Base-by-base conservation (phyloP, 345 rosid species). In the Gossypium rotundifolium region DNA sequence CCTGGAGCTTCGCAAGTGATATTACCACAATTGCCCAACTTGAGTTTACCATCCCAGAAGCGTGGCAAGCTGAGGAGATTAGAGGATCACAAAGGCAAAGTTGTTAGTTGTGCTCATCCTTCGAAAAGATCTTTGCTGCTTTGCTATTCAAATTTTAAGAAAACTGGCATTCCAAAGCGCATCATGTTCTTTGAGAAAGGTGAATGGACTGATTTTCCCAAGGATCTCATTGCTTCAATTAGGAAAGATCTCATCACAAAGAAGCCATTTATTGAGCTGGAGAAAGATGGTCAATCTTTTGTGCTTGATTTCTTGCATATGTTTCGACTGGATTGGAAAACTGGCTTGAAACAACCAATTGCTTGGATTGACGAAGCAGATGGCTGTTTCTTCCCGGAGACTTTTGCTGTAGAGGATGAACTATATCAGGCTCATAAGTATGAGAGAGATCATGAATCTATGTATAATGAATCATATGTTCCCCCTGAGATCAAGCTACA, bases 331-430 rank as follows among this genome's bases (percentile, higher is more conserved):
- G 90, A 96, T 83, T 48, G 79, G 86, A 87, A 81, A 75, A 90
- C 91, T n/a, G 93, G 94, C 49, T 46, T 59, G 3, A 88, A 84
- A 60, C 84, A 82, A 61, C 89, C 96, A 0, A 85, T 96, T 79
- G 97, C 99, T 49, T 96, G 99, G 99, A 96, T 96, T 81, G 99
- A 96, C 76, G 84, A 87, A 73, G 86, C 82, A 20, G 95, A 87
- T 61, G 69, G 80, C 54, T 90, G 94, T 78, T 96, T 90, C 76
- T 96, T 96, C 75, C 99, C 99, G 0, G 98, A 93, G 77, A 77
- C 79, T 53, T 85, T 84, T 70, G 22, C 69, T 45, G 82, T 58
- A 13, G 88, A 79, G 63, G 79, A 80, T 73, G 92, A 80, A 70
- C 66, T 58, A n/a, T 63, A 70, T 75, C 74, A 74, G 8, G 80